Evolutionary conservation across 1,284 basidiomycete species (phyloP).

Genomic region (Tremellales sp.): DNA sequence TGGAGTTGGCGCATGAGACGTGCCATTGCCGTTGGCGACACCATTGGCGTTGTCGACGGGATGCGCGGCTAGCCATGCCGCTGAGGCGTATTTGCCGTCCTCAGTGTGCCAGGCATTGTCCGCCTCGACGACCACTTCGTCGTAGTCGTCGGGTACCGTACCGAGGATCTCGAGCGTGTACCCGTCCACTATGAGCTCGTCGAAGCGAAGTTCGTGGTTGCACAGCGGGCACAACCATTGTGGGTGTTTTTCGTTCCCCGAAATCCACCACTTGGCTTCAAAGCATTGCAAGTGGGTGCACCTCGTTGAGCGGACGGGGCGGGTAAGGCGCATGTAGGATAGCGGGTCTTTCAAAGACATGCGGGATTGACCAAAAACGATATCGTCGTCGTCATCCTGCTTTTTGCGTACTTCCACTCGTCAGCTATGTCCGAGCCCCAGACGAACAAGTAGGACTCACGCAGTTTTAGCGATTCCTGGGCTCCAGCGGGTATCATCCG

Average conservation of each 20-base stretch:
- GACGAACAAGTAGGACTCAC: slow-evolving; percentile 6
- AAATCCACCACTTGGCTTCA: slow-evolving; percentile 90
- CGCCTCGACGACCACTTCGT: slow-evolving; percentile 89
- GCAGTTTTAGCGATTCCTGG: slow-evolving; percentile 15
- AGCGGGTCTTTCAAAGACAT: slow-evolving; percentile 91
- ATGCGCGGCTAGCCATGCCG: slow-evolving; percentile 57
- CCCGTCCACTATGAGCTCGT: slow-evolving; percentile 89
- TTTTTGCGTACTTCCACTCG: slow-evolving; percentile 57
- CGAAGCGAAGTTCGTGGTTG: slow-evolving; percentile 68
- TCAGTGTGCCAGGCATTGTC: slow-evolving; percentile 93
- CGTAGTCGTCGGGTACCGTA: slow-evolving; percentile 62
- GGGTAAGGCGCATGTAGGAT: slow-evolving; percentile 79
- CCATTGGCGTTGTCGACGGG: too few species aligned
- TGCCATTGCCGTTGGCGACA: neutral
- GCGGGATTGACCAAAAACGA: slow-evolving; percentile 76
- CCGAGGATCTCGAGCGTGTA: slow-evolving; percentile 48
- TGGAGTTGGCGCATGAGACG: neutral
- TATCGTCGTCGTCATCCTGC: slow-evolving; percentile 73
- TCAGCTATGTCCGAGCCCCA: neutral
- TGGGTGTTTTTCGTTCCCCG: slow-evolving; percentile 92
- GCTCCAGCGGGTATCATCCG: slow-evolving; percentile 22
- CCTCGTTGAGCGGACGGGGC: slow-evolving; percentile 75
- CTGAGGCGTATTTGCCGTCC: slow-evolving; percentile 76
- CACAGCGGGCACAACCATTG: slow-evolving; percentile 97
- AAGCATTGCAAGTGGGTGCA: slow-evolving; percentile 96